Base-by-base conservation (phyloP, 2,329 filamentous ascomycete genomes). In the Fusarium palustre region DNA sequence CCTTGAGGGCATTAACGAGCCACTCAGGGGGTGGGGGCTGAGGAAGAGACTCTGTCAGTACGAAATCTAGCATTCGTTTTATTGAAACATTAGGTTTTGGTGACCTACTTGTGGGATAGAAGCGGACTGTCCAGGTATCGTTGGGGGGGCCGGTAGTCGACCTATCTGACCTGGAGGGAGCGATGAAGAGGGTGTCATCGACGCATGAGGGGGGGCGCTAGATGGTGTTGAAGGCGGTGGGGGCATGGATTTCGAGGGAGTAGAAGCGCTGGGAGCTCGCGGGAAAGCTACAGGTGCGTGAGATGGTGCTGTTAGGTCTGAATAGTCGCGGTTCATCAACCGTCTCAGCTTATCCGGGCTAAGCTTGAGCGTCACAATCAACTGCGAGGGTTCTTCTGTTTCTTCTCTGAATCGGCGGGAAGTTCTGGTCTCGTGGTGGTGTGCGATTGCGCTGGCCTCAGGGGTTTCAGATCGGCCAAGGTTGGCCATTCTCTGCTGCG, bases 1-100 rank as follows among this genome's bases (percentile, higher is more conserved):
- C 85, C 62, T 87, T 83, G n/a, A 98, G 87, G 55, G 92, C 91
- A 38, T 86, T 81, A 59, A 86, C 83, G 58, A 99, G 91, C 96
- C 96, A 98, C 59, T 88, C 84, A n/a, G 95, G 94, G 20, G 94
- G 90, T 10, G 92, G 89, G 61, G 94, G 93, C 93, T 97, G 75
- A 43, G 36, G 46, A 52, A 66, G 25, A 42, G 36, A 45, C n/a
- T 31, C 20, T 33, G 75, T 73, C 74, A 63, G 66, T 61, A 66
- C 47, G 42, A 53, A 45, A 48, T 31, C 66, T 31, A 38, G 30
- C 11, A 50, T 54, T 24, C 45, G 43, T 52, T 36, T 57, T 52
- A 55, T 48, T 58, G 22, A 49, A 48, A 59, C 42, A 24, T 46
- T 57, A 63, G 42, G 30, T 46, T 59, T 59, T 38, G 36, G 38